These are phyloP conservation scores for Teratosphaeriaceae sp. DNA, from an alignment of 2,329 filamentous ascomycete genomes.

Conservation along the genomic window DNA sequence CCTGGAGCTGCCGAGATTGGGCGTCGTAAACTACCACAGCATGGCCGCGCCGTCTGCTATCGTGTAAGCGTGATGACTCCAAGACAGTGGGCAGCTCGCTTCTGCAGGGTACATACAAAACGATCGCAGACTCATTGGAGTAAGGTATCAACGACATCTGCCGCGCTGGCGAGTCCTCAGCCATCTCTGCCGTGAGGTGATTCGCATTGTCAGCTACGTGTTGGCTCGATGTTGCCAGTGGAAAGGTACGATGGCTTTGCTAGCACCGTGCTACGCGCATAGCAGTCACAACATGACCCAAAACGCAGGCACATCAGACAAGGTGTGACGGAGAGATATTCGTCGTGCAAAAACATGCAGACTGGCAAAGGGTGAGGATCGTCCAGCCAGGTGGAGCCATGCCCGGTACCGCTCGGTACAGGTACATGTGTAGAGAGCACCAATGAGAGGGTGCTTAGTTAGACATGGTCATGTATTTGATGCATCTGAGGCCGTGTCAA, in stretches of 20 bases:
- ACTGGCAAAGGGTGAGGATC: no score
- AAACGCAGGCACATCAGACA: background rate
- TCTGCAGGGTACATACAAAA: slow-evolving; percentile 55
- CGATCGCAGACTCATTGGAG: slow-evolving; percentile 65
- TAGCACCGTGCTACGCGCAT: background rate
- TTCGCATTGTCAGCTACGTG: slow-evolving; percentile 4
- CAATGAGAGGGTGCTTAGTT: no score
- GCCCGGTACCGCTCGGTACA: no score
- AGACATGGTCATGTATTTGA: background rate
- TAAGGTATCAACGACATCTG: slow-evolving; percentile 70
- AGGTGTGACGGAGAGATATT: no score
- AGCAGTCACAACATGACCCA: background rate
- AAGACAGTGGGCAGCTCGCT: slow-evolving; percentile 3
- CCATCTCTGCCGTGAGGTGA: slow-evolving; percentile 18
- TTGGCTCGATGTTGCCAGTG: background rate
- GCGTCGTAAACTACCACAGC: slow-evolving; percentile 88
- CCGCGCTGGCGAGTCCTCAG: slow-evolving; percentile 24
- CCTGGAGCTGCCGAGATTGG: slow-evolving; percentile 74
- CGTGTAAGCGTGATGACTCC: slow-evolving; percentile 11
- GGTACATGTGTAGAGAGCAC: no score
- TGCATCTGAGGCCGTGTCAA: background rate
- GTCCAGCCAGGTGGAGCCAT: no score
- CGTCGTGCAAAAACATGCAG: no score
- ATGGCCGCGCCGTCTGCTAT: slow-evolving; percentile 75
- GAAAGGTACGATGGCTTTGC: background rate